Base-by-base conservation (phyloP, 2,329 filamentous ascomycete genomes). In the Colletotrichum viniferum region DNA sequence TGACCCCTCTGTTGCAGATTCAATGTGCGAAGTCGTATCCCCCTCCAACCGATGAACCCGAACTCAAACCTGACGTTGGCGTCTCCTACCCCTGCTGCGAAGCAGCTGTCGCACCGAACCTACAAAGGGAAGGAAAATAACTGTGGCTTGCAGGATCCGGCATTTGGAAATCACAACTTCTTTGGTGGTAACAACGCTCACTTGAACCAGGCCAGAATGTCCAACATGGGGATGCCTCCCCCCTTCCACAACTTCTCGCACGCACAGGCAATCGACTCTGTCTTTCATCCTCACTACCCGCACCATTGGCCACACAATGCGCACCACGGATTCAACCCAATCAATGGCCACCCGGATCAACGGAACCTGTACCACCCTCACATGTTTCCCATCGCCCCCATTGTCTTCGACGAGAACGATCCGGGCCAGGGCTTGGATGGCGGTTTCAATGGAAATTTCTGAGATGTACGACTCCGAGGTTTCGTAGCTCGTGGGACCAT, bases 1-100 rank as follows among this genome's bases (percentile, higher is more conserved):
- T 61, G 76, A 77, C 36, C 73, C 66, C 77, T 77, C 77, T 74
- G 78, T 73, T 70, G 68, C 73, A 84, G 82, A 71, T 84, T 82
- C 72, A 81, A 82, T 78, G 77, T 80, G 74, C 82, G 81, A 62
- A 80, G 80, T 28, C 81, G 80, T 76, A 80, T 84, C 24, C 81
- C 79, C 21, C 78, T 86, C 38, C 84, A 84, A 24, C 80, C 82
- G 6, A 80, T 87, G 38, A 76, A 76, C 38, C 81, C 85, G 12
- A 84, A 86, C 65, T 82, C 85, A 18, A 86, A 84, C 73, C 77
- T 86, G 36, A 79, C 79, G 30, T 58, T 75, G 69, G 70, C 56
- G 5, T 81, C 82, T 24, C 78, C 83, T 4, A 80, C 77, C 10
- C 74, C 78, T n/a, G 71, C 73, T 26, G 70, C 80, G 28, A 84